Evolutionary conservation across 495 filamentous ascomycete genomes (phyloP).

Genomic region (Lineolata rhizophorae): DNA sequence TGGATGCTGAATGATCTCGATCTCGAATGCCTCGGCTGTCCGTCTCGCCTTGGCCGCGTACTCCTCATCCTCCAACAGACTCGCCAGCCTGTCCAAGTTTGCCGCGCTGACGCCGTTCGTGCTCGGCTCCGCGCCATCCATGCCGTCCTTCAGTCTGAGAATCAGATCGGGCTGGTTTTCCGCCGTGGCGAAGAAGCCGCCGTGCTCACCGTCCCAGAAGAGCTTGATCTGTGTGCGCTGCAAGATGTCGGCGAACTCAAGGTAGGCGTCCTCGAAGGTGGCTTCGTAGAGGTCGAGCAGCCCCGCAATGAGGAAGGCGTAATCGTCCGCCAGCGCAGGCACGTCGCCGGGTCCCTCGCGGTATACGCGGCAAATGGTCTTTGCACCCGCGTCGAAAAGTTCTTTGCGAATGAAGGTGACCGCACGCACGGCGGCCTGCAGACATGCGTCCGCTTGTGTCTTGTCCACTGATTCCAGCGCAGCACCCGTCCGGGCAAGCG

Average conservation of each 20-base stretch:
- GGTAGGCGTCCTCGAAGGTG: conserved; percentile 58
- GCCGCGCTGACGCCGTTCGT: conserved; percentile 66
- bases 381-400: conserved; percentile 44
- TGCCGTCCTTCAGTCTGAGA: conserved; percentile 77
- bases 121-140: conserved; percentile 75
- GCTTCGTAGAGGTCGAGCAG: conserved; percentile 75
- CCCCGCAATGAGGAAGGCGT: conserved; percentile 72
- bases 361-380: conserved; percentile 53
- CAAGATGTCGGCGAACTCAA: conserved; percentile 64
- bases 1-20: conserved; percentile 79
- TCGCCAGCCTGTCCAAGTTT: conserved; percentile 62
- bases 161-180: conserved; percentile 46
- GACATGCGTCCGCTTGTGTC: conserved; percentile 33
- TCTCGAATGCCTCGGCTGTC: conserved; percentile 66
- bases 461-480: conserved; percentile 38
- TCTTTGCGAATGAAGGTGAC: conserved; percentile 55
- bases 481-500: conserved; percentile 51
- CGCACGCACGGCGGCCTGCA: conserved; percentile 41
- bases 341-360: conserved; percentile 50
- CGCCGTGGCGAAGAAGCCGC: conserved; percentile 77
- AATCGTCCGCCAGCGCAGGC: conserved; percentile 79
- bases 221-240: conserved; percentile 33
- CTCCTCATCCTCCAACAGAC: conserved; percentile 40
- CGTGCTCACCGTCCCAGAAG: conserved; percentile 24
- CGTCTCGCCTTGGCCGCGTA: conserved; percentile 44